phyloP scores from a whole-genome alignment of 495 filamentous ascomycete genomes.

The Annulohypoxylon nitens region DNA sequence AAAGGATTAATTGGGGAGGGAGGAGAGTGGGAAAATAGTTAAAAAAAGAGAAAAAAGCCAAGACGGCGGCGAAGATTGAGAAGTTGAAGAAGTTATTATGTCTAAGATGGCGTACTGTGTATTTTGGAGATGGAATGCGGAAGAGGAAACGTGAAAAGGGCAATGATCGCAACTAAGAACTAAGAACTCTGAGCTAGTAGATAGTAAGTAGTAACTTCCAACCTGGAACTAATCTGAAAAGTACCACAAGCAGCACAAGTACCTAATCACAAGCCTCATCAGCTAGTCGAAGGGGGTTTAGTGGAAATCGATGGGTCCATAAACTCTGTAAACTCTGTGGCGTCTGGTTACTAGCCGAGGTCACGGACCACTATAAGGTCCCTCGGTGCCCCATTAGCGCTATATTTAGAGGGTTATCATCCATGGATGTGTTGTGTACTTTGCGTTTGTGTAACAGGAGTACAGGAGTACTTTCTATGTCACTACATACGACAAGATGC shows the following conservation, averaged over 20 bases:
- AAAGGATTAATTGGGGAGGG: constrained; percentile 11
- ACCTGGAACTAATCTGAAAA: too few relatives aligned
- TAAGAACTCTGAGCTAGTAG: neutral
- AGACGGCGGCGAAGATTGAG: neutral
- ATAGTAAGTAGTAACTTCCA: neutral
- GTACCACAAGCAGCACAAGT: too few relatives aligned
- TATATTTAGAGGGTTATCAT: constrained; percentile 36
- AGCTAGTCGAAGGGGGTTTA: constrained; percentile 28
- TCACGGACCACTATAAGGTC: constrained; percentile 28
- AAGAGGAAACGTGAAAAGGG: constrained; percentile 26
- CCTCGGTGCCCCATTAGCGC: constrained; percentile 17
- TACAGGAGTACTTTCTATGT: neutral
- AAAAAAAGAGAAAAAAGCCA: constrained; percentile 2
- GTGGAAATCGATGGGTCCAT: constrained; percentile 16
- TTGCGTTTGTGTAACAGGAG: neutral
- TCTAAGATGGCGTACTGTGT: neutral
- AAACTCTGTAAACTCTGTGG: constrained; percentile 23
- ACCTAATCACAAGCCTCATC: constrained; percentile 44
- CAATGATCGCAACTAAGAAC: neutral
- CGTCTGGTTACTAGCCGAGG: constrained; percentile 10
- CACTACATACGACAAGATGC: neutral
- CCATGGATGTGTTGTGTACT: neutral
- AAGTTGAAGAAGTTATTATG: constrained; percentile 6
- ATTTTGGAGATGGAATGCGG: constrained; percentile 41
- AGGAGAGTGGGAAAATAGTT: neutral